Base-by-base conservation (phyloP, 139 green algal species). In the Marvania coccoides region DNA sequence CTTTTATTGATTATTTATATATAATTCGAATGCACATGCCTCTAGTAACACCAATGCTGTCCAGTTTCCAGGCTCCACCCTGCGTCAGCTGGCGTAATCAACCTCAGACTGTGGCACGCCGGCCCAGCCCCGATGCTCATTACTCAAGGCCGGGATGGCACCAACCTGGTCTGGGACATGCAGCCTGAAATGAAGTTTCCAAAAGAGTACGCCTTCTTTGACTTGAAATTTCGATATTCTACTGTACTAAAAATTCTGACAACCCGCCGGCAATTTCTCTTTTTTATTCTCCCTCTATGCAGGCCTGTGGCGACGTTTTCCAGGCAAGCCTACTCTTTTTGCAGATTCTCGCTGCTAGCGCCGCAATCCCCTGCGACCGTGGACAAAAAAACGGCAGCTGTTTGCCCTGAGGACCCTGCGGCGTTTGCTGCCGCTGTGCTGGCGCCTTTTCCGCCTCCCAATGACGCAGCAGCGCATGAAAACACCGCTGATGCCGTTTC, bases 71-170 rank as follows among this genome's bases (percentile, higher is more conserved):
- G 70, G 37, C 57, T 76, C 7, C 75, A 81, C 56, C 29, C 64
- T 4, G 30, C 45, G 2, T 33, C 42, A 1, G 75, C 59, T n/a
- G 75, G 75, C 47, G 64, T 82, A 36, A 65, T 79, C 10, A 36
- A 53, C 0, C 61, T 82, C 34, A 7, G 24, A 3, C 9, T 47
- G 9, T 39, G 70, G 23, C 8, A 29, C 8, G 29, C 19, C 0
- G 31, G 10, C 0, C 19, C 23, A 4, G n/a, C 2, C 2, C 30
- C 31, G 30, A 26, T 62, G 29, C 40, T 77, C n/a, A 31, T 69
- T 48, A 77, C 71, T 6, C 75, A 82, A 60, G 75, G 71, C 30
- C 53, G 71, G 3, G 65, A 82, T n/a, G 72, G 72, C 9, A 37
- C 38, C 31, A 58, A 67, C 8, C 38, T 62, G 8, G 29, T 63